These are phyloP conservation scores for Cylindrotheca closterium DNA, from an alignment of 108 stramenopile species.

Conservation along the genomic window DNA sequence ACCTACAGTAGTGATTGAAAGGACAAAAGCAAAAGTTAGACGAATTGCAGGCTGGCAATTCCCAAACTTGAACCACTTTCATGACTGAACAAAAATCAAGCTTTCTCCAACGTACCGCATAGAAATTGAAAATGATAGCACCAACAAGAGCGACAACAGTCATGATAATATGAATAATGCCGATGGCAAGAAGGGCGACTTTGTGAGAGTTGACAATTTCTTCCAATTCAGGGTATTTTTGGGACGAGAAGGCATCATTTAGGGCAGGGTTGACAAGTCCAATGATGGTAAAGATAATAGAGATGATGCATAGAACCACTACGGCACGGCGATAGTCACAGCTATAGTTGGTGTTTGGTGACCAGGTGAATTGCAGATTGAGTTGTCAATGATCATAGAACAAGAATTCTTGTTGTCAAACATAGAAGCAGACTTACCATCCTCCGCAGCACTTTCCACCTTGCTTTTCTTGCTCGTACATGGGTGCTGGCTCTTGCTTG, in stretches of 20 bases:
- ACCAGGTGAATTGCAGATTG: not conserved
- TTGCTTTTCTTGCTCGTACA: slow-evolving; percentile 27
- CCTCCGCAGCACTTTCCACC: slow-evolving; percentile 35
- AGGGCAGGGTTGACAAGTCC: not conserved
- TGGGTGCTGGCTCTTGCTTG: slow-evolving; percentile 3
- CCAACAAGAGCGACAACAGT: not conserved
- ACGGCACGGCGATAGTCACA: slow-evolving; percentile 1
- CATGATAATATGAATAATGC: not conserved
- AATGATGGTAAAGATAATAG: not conserved
- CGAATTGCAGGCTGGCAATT: no score
- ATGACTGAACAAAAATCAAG: not conserved
- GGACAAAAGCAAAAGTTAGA: not conserved
- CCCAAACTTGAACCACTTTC: no score
- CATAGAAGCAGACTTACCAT: slow-evolving; percentile 7
- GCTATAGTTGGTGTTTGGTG: not conserved
- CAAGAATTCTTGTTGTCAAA: not conserved
- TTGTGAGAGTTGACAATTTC: not conserved
- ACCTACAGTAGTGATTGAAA: not conserved
- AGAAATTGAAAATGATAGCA: not conserved
- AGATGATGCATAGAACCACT: not conserved
- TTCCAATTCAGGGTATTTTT: not conserved
- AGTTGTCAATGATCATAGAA: not conserved
- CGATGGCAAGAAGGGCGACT: not conserved
- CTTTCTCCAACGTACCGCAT: not conserved
- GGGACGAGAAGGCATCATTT: not conserved